Evolutionary conservation across 2,329 filamentous ascomycete genomes (phyloP), one percentile per base, ranked within the genome.

Genomic region (Colletotrichum camelliae): DNA sequence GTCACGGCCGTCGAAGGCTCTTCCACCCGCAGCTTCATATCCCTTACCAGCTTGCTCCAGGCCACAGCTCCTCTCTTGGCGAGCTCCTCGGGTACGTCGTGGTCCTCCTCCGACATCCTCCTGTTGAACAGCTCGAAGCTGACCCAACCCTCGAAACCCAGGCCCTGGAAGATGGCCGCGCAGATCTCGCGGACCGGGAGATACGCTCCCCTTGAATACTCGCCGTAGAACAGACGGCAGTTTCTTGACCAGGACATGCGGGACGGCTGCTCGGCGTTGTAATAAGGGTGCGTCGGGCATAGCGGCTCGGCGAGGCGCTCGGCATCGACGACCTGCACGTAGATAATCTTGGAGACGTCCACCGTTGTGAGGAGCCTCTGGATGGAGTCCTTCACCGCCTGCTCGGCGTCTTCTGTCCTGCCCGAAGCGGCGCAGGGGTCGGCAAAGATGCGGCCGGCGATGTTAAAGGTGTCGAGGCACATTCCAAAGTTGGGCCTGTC

Each of bases 181-280:
- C 92, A 87, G 24, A 96, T 89, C 37, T 92, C 87, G 70, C 87
- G 85, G 8, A 93, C 88, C 0, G 94, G 94, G 2, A 96, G 84
- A 80, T 95, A 95, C 0, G 90, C 94, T 0, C 93, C 93, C 4
- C 87, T 83, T 4, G 91, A 87, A 61, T 87, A 84, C 82, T 95
- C 93, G 24, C 85, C 84, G 65, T 86, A 86, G 60, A 87, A 86
- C 2, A 94, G 82, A 21, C 94, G 87, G 77, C 93, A 94, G 81
- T 96, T 96, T 21, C 94, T 86, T 48, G 91, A 94, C 94, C 94
- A 96, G 80, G 90, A 94, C 94, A 96, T 96, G 5, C 93, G 85
- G 1, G 80, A 9, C 0, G 84, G 85, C 77, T 86, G 84, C 33
- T 80, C 81, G 0, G 77, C 52, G 75, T 82, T 77, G 74, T 85